Evolutionary conservation across 2,329 filamentous ascomycete species (phyloP), one percentile per base, ranked within the genome.

Genomic region (Tolypocladium tundrense): DNA sequence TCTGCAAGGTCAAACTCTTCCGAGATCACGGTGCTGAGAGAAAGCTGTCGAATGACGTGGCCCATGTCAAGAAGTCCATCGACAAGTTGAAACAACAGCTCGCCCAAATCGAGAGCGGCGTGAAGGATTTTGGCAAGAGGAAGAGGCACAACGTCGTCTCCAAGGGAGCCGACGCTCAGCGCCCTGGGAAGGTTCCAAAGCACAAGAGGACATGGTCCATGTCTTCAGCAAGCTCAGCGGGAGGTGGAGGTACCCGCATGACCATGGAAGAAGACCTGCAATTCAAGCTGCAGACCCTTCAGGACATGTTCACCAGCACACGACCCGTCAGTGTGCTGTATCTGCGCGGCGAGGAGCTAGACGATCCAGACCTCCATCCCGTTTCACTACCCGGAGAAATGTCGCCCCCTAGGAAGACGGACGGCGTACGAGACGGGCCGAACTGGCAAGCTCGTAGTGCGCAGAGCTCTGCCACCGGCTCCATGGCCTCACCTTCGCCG

Each of bases 31-130:
- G 93, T 31, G 94, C 94, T 0, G 93, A 97, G 72, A 85, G 93
- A 55, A 97, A 97, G 70, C 80, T 97, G 1, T 92, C 92, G 19
- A 97, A 97, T 68, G 93, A 97, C 65, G 83, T 97, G 10, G 89
- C 90, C 0, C 93, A 97, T 67, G 90, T 97, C 62, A 96, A 95
- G 73, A 97, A 97, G 75, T 90, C 88, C 0, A 97, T 97, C 65
- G 93, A 97, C 68, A 97, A 97, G 73, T 77, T 97, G 53, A 95
- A 95, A 72, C 91, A 96, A 68, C 93, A 97, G 68, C 94, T 97
- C 60, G 79, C 88, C 0, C 91, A 97, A 67, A 82, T 83, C 0
- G 85, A 88, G 66, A 85, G 79, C 55, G 85, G 85, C 0, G 77
- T 86, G 66, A 88, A 87, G 66, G 84, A 88, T 61, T 84, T 84